These are phyloP conservation scores for Daldinia sp. DNA, from an alignment of 2,329 filamentous ascomycete species.

Conservation along the genomic window DNA sequence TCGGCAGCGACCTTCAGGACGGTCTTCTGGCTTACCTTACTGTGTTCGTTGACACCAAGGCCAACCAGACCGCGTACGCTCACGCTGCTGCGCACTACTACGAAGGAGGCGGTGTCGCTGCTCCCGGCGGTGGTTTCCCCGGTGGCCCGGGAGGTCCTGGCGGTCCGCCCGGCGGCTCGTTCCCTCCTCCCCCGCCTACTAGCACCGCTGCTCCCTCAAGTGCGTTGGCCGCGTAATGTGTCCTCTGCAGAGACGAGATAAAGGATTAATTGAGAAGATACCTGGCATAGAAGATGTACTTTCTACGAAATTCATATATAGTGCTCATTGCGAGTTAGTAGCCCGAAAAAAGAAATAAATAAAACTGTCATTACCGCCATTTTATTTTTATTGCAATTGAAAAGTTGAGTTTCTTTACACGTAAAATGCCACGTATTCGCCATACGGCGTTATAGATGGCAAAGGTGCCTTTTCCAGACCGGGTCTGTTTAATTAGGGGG, in stretches of 20 bases:
- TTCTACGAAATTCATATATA: slow-evolving; percentile 1
- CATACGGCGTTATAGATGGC: too few relatives aligned
- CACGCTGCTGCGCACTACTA: slow-evolving; percentile 48
- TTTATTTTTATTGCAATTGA: not conserved
- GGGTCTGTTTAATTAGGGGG: too few relatives aligned
- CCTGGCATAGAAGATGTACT: not conserved
- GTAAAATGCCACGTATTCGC: too few relatives aligned
- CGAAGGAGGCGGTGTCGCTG: slow-evolving; percentile 45
- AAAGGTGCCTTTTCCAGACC: too few relatives aligned
- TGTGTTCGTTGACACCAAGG: slow-evolving; percentile 59
- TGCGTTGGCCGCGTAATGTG: not conserved
- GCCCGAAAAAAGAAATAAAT: slow-evolving; percentile 12
- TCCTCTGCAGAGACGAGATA: not conserved
- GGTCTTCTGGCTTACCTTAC: slow-evolving; percentile 64
- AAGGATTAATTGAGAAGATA: not conserved
- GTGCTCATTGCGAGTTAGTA: not conserved
- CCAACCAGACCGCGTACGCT: slow-evolving; percentile 45
- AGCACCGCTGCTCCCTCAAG: slow-evolving; percentile 21
- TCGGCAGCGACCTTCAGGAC: slow-evolving; percentile 62
- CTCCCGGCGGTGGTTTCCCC: slow-evolving; percentile 36
- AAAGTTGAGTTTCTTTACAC: too few relatives aligned
- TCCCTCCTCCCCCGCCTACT: slow-evolving; percentile 29
- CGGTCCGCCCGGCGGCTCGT: slow-evolving; percentile 9
- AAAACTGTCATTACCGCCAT: slow-evolving; percentile 30
- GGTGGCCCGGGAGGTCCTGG: slow-evolving; percentile 20